Evolutionary conservation across 2,329 filamentous ascomycete species (phyloP), one percentile per base, ranked within the genome.

Genomic region (Fusarium proliferatum): DNA sequence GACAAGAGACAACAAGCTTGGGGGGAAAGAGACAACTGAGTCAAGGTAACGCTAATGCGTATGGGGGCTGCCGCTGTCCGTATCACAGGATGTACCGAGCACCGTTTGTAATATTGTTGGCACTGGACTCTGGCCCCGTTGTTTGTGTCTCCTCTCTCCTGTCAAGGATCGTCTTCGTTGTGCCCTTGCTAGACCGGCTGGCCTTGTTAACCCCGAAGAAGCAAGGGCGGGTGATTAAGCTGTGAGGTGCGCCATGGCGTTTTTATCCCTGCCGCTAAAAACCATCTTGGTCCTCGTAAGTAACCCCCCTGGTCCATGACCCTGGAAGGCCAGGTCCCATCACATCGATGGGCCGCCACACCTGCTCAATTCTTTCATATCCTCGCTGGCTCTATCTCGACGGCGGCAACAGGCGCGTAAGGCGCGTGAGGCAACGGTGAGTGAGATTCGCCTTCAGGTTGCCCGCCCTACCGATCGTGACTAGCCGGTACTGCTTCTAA

Each of bases 11-110:
- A 78, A 78, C 75, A 75, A 70, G 53, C n/a, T n/a, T 21, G 57
- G 53, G 76, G 61, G 77, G 60, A 46, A 80, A 79, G 78, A 79
- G 78, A 77, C 64, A 79, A 79, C 77, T 75, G 69, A 58, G 49
- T 70, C 66, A 61, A 53, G 67, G 60, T 55, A 45, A 39, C 76
- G 60, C 73, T 78, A 77, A 76, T 72, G 74, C 64, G 65, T 30
- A 46, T 61, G 58, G 59, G 57, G 66, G 65, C 33, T 64, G 61
- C 53, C 64, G 65, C 46, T 42, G 46, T 56, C 59, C 55, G 62
- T 63, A 62, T 73, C 74, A 49, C 66, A 58, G 53, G 21, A 71
- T 75, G 76, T 78, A 78, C 74, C 74, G 43, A 56, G 63, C 73
- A 73, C 76, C 61, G 76, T 77, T 61, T 72, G 69, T 52, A 53